phyloP scores from a whole-genome alignment of 352 stramenopile genomes.

The Peronosclerospora sorghi region DNA sequence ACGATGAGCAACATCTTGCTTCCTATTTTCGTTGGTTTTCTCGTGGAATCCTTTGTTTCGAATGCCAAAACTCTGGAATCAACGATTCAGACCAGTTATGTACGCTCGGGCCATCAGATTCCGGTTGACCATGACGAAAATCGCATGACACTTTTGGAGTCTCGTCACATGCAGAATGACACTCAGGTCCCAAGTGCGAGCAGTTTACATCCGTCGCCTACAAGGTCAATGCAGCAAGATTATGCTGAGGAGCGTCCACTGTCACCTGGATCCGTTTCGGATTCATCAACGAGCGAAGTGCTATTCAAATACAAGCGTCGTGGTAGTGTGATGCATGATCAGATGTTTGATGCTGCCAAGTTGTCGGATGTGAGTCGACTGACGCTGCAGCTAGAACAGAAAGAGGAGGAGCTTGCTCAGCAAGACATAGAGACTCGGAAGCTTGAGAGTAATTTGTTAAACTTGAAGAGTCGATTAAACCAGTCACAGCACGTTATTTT shows the following conservation, averaged over 20 bases:
- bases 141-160: slow-evolving; percentile 41
- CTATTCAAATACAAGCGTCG: slow-evolving; percentile 60
- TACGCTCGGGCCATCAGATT: slow-evolving; percentile 28
- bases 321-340: slow-evolving; percentile 55
- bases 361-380: slow-evolving; percentile 62
- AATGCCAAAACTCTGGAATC: slow-evolving; percentile 65
- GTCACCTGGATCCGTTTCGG: slow-evolving; percentile 30
- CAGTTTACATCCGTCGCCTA: slow-evolving; percentile 4
- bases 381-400: slow-evolving; percentile 52
- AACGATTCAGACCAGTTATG: slow-evolving; percentile 47
- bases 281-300: slow-evolving; percentile 42
- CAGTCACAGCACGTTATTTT: slow-evolving; percentile 57
- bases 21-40: slow-evolving; percentile 79
- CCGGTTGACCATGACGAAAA: slow-evolving; percentile 41
- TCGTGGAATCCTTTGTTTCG: slow-evolving; percentile 75
- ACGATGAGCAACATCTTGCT: slow-evolving; percentile 75
- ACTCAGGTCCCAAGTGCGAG: slow-evolving; percentile 6
- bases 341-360: slow-evolving; percentile 78
- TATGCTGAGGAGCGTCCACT: slow-evolving; percentile 7
- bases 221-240: slow-evolving; percentile 2
- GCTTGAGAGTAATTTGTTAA: slow-evolving; percentile 51
- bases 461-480: slow-evolving; percentile 50
- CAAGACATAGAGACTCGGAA: slow-evolving; percentile 60
- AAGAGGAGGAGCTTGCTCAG: slow-evolving; percentile 51
- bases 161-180: slow-evolving; percentile 28